phyloP scores from a whole-genome alignment of 2,329 filamentous ascomycete genomes.

The Nigrospora oryzae region DNA sequence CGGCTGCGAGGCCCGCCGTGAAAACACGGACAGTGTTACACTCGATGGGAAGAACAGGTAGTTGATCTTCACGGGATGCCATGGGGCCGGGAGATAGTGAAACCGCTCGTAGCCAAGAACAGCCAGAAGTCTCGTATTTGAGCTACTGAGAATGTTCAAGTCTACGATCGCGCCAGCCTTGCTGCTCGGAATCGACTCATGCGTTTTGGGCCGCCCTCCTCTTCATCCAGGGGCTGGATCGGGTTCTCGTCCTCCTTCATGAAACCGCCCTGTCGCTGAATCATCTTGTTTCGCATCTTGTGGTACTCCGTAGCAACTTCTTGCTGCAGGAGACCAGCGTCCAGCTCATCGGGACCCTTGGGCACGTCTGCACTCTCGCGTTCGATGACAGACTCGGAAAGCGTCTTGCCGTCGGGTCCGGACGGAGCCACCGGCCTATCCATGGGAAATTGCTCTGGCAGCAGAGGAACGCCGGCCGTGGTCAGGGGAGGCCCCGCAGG shows the following conservation, averaged over 20 bases:
- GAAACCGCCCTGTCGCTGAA: constrained; percentile 78
- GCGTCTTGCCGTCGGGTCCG: constrained; percentile 42
- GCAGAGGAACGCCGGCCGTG: constrained; percentile 7
- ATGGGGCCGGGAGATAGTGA: neutral
- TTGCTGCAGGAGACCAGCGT: constrained; percentile 63
- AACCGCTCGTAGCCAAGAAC: constrained; percentile 1
- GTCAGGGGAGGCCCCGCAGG: constrained; percentile 9
- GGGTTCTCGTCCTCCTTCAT: constrained; percentile 60
- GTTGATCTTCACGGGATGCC: neutral
- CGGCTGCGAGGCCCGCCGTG: too few species aligned
- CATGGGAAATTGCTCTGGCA: constrained; percentile 34
- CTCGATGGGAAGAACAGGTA: too few species aligned
- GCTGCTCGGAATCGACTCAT: constrained; percentile 70
- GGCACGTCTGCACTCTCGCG: constrained; percentile 28
- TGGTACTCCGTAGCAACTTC: constrained; percentile 81
- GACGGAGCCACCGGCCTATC: constrained; percentile 30
- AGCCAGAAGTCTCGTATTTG: constrained; percentile 6
- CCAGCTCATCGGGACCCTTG: constrained; percentile 53
- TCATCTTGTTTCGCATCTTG: constrained; percentile 71
- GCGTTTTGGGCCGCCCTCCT: constrained; percentile 52
- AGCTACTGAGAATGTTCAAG: constrained; percentile 7
- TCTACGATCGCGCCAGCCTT: constrained; percentile 46
- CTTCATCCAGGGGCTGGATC: constrained; percentile 59
- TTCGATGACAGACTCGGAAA: constrained; percentile 54
- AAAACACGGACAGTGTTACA: too few species aligned